Evolutionary conservation across 2,329 filamentous ascomycete genomes (phyloP).

Genomic region (Cryphonectria naterciae): DNA sequence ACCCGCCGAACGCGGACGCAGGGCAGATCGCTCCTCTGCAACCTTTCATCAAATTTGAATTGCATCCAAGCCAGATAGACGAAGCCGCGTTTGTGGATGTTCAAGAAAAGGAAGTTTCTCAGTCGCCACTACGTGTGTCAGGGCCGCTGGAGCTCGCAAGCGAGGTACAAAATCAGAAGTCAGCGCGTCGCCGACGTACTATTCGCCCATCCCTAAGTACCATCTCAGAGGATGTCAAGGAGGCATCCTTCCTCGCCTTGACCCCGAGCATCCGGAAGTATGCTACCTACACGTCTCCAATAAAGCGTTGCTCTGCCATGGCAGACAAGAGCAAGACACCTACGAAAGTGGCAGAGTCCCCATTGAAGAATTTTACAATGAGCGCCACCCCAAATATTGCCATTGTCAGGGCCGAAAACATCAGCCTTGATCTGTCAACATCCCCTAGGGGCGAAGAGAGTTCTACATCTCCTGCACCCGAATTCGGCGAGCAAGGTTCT

Average conservation of each 20-base stretch:
- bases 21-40: slow-evolving; percentile 33
- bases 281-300: slow-evolving; percentile 10
- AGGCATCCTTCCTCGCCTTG: neutral
- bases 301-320: slow-evolving; percentile 9
- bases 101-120: slow-evolving; percentile 19
- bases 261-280: neutral
- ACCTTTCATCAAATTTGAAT: slow-evolving; percentile 33
- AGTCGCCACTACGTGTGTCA: neutral
- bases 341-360: slow-evolving; percentile 34
- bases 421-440: neutral
- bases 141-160: neutral
- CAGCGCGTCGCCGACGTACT: slow-evolving; percentile 6
- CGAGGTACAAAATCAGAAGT: neutral
- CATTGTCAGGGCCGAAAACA: slow-evolving; percentile 21
- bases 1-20: slow-evolving; percentile 27
- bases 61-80: slow-evolving; percentile 20
- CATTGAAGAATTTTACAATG: slow-evolving; percentile 35
- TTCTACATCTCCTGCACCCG: neutral
- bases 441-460: neutral
- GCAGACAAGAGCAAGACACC: slow-evolving; percentile 25
- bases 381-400: slow-evolving; percentile 35
- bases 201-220: slow-evolving; percentile 16
- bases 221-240: slow-evolving; percentile 19
- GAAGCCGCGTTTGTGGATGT: slow-evolving; percentile 1
- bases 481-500: neutral